Percentiles rank a stretch among this genome's conserved stretches.
Evolutionary conservation across 352 stramenopile genomes (phyloP).

Genomic region (Phytophthora citricola): DNA sequence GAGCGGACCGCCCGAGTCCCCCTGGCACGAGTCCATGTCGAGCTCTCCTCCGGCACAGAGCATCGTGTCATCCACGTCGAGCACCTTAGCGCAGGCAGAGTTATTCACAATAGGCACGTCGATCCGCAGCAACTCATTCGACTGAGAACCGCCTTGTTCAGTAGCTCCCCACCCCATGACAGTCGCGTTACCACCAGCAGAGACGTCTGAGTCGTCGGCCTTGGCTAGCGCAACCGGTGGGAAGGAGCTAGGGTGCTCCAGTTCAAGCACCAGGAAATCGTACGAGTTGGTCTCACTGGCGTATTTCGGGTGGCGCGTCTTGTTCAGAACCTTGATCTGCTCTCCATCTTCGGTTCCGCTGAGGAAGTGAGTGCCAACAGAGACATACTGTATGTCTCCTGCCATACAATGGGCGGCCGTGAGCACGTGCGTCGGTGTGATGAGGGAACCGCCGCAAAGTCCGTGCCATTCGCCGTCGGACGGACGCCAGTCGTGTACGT

Average conservation of each 20-base stretch:
- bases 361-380: conserved; percentile 58
- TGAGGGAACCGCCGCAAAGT: conserved; percentile 69
- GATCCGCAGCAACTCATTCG: conserved; percentile 30
- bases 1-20: conserved; percentile 36
- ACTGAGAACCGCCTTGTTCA: conserved; percentile 22
- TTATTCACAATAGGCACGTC: conserved; percentile 58
- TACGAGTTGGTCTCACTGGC: conserved; percentile 40
- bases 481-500: conserved; percentile 61
- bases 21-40: conserved; percentile 67
- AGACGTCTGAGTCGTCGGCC: conserved; percentile 32
- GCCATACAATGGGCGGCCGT: conserved; percentile 64
- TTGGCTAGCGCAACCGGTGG: conserved; percentile 40
- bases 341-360: conserved; percentile 47
- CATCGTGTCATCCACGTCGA: conserved; percentile 47
- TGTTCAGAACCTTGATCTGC: conserved; percentile 55
- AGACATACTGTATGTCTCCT: conserved; percentile 47
- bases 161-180: conserved; percentile 51
- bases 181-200: conserved; percentile 33
- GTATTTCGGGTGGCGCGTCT: conserved; percentile 59
- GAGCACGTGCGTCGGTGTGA: conserved; percentile 67
- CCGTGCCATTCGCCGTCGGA: conserved; percentile 33
- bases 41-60: conserved; percentile 57
- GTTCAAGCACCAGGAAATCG: conserved; percentile 67
- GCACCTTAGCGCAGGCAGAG: conserved; percentile 40
- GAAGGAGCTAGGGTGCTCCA: conserved; percentile 44